Evolutionary conservation across 495 filamentous ascomycete genomes (phyloP), one percentile per base, ranked within the genome.

Genomic region (Daldinia concentrica): DNA sequence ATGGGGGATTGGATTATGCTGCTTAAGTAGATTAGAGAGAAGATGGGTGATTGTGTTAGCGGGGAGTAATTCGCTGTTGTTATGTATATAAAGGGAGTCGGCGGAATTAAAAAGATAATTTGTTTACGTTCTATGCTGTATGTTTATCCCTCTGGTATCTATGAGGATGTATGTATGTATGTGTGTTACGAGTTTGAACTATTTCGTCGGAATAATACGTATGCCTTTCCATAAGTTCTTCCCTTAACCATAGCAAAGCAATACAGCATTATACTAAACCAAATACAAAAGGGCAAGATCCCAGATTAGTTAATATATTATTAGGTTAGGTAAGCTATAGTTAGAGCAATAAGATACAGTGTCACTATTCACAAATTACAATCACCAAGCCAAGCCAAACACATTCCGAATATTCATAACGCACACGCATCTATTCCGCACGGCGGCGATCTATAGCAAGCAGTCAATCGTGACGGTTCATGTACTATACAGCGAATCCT

Each of bases 371-470:
- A n/a, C 39, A 41, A 41, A 17, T 17, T 15, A 17, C 39, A 41
- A 7, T n/a, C 43, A 24, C 11, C 8, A 48, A 48, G 8, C 43
- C 43, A 24, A n/a, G n/a, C n/a, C n/a, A n/a, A n/a, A 24, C 19
- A 22, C 43, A 11, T 22, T 48, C 43, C 17, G 8, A 45, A 19
- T 52, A 54, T 30, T 30, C 26, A 30, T 54, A 29, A 30, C 27
- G 24, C 50, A 54, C 7, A n/a, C 50, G 50, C 12, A 54, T 54
- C 15, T 29, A 54, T 54, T 54, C 12, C 26, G 50, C 50, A 54
- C 2, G 37, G 27, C 27, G 17, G 51, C 36, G 24, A 22, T 64
- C 61, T 64, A 64, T 64, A 43, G 61, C 61, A 64, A 64, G 11
- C 19, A 57, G 26, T 15, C 43, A 19, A 14, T 37, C 17, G 27